Conservation (phyloP, 495 filamentous ascomycete genomes). For the Friedmanniomyces endolithicus region DNA sequence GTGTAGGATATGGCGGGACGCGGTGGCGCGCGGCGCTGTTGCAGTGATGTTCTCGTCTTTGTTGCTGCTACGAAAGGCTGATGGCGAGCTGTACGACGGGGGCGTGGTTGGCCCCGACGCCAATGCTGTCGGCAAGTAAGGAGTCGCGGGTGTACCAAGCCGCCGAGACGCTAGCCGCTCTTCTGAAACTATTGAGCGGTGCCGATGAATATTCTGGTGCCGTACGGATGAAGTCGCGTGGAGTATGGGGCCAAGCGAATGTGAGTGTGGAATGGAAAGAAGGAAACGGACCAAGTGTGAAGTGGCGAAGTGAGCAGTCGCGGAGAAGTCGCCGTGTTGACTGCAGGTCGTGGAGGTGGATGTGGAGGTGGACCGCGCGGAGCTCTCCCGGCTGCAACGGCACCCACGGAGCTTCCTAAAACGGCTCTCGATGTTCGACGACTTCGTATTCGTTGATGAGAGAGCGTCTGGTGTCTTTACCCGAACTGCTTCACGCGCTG, state of each 20-base stretch:
- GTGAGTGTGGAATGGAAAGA: too few species aligned
- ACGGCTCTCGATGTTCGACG: not conserved
- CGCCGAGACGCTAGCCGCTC: not conserved
- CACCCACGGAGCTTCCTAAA: not conserved
- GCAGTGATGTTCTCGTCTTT: not conserved
- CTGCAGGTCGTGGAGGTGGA: not conserved
- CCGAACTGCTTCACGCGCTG: not conserved
- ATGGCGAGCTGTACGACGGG: conserved; percentile 8
- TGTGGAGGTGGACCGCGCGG: not conserved
- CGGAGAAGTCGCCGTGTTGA: not conserved
- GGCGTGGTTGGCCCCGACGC: conserved; percentile 5
- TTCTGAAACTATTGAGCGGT: not conserved
- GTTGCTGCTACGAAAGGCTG: not conserved
- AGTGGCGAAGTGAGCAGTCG: not conserved
- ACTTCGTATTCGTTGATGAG: not conserved
- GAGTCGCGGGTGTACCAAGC: not conserved
- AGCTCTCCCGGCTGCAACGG: not conserved
- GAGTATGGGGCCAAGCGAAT: too few species aligned
- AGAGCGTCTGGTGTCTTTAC: not conserved
- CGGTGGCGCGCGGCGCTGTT: not conserved
- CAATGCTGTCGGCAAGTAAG: conserved; percentile 7
- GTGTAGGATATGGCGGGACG: not conserved
- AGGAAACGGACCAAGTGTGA: not conserved
- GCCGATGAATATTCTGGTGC: not conserved
- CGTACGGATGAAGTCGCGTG: too few species aligned